Base-by-base conservation (phyloP, 345 rosid genomes). In the Bruguiera sexangula region DNA sequence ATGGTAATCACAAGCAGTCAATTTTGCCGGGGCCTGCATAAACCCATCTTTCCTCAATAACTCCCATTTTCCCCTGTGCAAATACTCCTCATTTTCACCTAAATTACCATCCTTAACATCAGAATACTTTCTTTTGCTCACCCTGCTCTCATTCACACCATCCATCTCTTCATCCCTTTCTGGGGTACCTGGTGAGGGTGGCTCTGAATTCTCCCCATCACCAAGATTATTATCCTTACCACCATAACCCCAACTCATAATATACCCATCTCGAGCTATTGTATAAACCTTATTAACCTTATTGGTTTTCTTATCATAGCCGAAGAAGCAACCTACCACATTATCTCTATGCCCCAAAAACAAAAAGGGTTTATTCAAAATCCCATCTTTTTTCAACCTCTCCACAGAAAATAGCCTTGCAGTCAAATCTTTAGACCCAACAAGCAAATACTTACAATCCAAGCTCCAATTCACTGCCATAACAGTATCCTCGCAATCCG, bases 331-430 rank as follows among this genome's bases (percentile, higher is more conserved):
- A 53, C 97, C 96, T 13, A 95, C 82, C 53, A 92, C 86, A 31
- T 88, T 74, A 78, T 92, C 97, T 75, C 96, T 86, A 70, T 95
- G 99, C 62, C 98, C 99, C 61, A 92, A 65, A 73, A 92, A 82
- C 83, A 90, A 77, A 81, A 80, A 88, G 0, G 98, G 99, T 74
- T 90, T 90, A 75, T 81, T 89, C 65, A 73, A 63, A 48, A 72
- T 69, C 63, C 92, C 96, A 53, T 81, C 81, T 50, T 81, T 65
- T 50, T 82, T 67, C 70, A 88, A 87, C 65, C 83, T 84, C 56
- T 82, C 70, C 51, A 88, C 87, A 56, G 78, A 84, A 77, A 92
- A 88, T 76, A 92, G 71, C 77, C 98, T 87, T 20, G 87, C 91
- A 6, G 96, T 79, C 74, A 92, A 78, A 74, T 95, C 99, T 76